These are phyloP conservation scores for Sporothrix protearum DNA, from an alignment of 2,329 filamentous ascomycete genomes.

Conservation along the genomic window DNA sequence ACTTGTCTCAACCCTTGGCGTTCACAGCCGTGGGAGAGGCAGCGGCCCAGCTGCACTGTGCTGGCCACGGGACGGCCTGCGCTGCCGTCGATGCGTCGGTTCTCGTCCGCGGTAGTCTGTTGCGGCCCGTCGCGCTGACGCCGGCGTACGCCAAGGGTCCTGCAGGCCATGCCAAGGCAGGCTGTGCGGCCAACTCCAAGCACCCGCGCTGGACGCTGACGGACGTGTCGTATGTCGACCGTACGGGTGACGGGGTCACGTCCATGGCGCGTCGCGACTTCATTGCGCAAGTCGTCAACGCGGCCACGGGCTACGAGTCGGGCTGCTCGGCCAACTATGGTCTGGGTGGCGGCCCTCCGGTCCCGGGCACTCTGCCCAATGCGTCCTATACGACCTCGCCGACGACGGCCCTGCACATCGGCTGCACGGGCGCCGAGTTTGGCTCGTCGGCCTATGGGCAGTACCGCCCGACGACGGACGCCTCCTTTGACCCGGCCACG, in stretches of 20 bases:
- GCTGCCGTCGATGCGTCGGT: neutral
- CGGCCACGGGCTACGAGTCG: conserved; percentile 8
- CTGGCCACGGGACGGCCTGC: neutral
- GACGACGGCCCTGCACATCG: neutral
- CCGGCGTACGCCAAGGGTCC: neutral
- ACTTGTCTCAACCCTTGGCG: neutral
- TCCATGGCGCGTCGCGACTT: neutral
- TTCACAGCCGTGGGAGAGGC: neutral
- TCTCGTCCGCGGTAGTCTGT: neutral
- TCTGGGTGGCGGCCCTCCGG: neutral
- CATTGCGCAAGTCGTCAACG: neutral
- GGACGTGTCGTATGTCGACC: conserved; percentile 6
- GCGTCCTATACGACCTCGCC: neutral
- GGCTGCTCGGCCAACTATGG: conserved; percentile 14
- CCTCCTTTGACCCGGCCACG: conserved; percentile 23
- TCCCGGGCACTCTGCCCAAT: neutral
- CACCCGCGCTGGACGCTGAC: neutral
- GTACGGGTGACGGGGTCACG: conserved; percentile 3
- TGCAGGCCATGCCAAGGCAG: neutral
- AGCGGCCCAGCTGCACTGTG: neutral
- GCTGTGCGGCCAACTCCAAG: neutral
- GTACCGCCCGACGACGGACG: conserved; percentile 3
- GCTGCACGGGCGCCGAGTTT: conserved; percentile 7
- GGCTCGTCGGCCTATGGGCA: neutral
- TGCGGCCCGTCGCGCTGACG: neutral